Evolutionary conservation across 2,329 filamentous ascomycete species (phyloP), one percentile per base, ranked within the genome.

Genomic region (Apiospora phragmitis): DNA sequence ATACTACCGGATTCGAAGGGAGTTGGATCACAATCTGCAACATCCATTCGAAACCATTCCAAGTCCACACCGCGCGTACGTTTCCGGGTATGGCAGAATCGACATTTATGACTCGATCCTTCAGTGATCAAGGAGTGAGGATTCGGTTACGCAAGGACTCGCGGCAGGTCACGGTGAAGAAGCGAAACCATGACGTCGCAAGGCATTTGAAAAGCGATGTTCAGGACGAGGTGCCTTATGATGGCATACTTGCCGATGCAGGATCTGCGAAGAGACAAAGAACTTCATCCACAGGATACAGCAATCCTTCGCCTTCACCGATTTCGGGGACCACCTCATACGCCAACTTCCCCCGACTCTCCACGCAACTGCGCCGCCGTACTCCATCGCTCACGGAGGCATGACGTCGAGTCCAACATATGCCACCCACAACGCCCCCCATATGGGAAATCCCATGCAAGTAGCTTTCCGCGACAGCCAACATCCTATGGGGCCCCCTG

Each of bases 71-170:
- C 2, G 82, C 88, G 38, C 95, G 94, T 80, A 90, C 90, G 69
- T 96, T 94, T 78, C 91, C 91, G 14, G 93, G 94, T 43, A 91
- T 96, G 88, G 86, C 89, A 65, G 93, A 95, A 80, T 97, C 94
- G 1, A 96, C 94, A 0, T 90, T 91, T 74, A 83, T 97, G 59
- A 96, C 94, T 0, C 88, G 93, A 68, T 91, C 92, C 0, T 95
- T 97, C 80, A 93, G 92, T 73, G 94, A 97, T 76, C 94, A 97
- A 79, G 94, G 94, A 11, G 93, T 97, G 18, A 91, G 94, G 68
- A 84, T 97, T 42, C 88, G 94, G 68, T 86, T 97, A 65, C 90
- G 94, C 69, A 97, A 97, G 79, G 94, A 97, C 80, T 92, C 93
- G 62, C 87, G 93, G 70, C 87, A 87, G 26, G 83, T 84, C 74